Base-by-base conservation (phyloP, 2,329 filamentous ascomycete species). In the Xylariomycetidae sp. region DNA sequence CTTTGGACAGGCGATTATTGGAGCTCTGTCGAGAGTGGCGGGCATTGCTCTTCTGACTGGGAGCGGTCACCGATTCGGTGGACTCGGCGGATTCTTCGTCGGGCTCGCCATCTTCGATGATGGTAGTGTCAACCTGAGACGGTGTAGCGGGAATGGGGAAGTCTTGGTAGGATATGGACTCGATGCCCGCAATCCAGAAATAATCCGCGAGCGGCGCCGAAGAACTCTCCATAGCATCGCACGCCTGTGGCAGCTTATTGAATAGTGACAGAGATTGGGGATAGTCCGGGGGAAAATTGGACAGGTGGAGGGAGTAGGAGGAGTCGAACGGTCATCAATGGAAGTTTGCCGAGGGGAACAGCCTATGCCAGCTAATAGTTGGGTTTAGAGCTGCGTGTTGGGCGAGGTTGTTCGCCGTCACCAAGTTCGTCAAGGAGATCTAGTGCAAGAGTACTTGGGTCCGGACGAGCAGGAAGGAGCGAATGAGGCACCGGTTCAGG, bases 161-260 rank as follows among this genome's bases (percentile, higher is more conserved):
- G 46, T 82, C 78, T 42, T 76, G 69, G 63, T 82, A 82, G 36
- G 73, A 70, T 47, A 82, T 69, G 40, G 75, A 74, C 59, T 83
- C 79, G 60, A 84, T 69, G 51, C 79, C 79, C 46, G 79, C 79
- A 56, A 84, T 82, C 79, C 79, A 84, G 60, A 84, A 84, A 63
- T 84, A 84, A 59, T 84, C 79, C 59, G 79, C 79, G 57, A 84
- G 68, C 54, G 79, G 79, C 44, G 70, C 70, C 43, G 76, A 78
- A 39, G 75, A 68, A 61, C 59, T 65, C 54, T 76, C 74, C 74
- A 78, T 78, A 63, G 61, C 69, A 56, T 52, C 43, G 39, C 44
- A 50, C 34, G 42, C 46, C 45, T 36, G 29, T 34, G 44, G 44
- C 43, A 43, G 34, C 25, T 8, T 12, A 23, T 8, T 23, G n/a